These are phyloP conservation scores for Glycine soja DNA, from an alignment of 306 rosid species.

Conservation along the genomic window DNA sequence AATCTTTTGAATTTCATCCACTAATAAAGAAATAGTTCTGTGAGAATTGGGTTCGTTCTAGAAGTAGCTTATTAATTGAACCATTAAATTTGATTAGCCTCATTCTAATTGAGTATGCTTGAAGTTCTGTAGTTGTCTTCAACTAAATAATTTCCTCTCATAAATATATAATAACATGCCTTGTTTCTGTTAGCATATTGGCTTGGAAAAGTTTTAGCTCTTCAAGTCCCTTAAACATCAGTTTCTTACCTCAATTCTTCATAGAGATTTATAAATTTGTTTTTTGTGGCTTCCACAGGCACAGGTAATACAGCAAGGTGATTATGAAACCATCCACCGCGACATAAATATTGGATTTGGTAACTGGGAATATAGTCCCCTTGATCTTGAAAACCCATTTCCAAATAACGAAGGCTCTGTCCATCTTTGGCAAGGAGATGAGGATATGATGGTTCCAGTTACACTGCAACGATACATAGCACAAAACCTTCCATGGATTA, in stretches of 20 bases:
- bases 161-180: neutral
- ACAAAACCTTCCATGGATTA: constrained; percentile 80
- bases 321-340: constrained; percentile 62
- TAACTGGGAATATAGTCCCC: constrained; percentile 82
- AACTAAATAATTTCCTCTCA: constrained; percentile 12
- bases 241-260: neutral
- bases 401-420: constrained; percentile 71
- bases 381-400: constrained; percentile 79
- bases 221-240: neutral
- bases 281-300: constrained; percentile 58
- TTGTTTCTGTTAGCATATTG: constrained; percentile 13
- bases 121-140: neutral
- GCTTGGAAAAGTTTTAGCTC: neutral
- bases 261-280: neutral
- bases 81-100: constrained; percentile 19
- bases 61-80: constrained; percentile 9
- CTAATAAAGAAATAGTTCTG: neutral
- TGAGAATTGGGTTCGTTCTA: too few species aligned
- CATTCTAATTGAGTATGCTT: constrained; percentile 3
- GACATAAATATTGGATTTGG: constrained; percentile 76
- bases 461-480: constrained; percentile 65
- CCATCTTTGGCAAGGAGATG: constrained; percentile 95
- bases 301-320: constrained; percentile 75
- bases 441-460: constrained; percentile 69
- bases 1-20: constrained; percentile 13